phyloP scores from a whole-genome alignment of 2,329 filamentous ascomycete species.

The Neopestalotiopsis clavispora region DNA sequence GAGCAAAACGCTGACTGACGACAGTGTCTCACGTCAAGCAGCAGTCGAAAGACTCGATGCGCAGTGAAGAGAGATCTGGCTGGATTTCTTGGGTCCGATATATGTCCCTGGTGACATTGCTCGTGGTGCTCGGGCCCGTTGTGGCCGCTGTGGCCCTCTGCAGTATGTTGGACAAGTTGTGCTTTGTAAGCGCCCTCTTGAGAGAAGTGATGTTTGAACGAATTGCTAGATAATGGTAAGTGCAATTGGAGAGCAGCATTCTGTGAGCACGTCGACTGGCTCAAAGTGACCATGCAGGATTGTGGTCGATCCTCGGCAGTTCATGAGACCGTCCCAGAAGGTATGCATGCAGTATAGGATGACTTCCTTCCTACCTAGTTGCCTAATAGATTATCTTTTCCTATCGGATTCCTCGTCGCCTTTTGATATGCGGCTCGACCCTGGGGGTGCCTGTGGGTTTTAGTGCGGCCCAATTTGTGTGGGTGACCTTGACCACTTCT shows the following conservation, averaged over 20 bases:
- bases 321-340: neutral
- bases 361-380: neutral
- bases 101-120: neutral
- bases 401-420: conserved; percentile 35
- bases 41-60: neutral
- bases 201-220: neutral
- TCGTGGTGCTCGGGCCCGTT: neutral
- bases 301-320: neutral
- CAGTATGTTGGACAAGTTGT: neutral
- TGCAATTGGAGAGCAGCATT: neutral
- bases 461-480: conserved; percentile 38
- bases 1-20: neutral
- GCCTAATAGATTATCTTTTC: conserved; percentile 31
- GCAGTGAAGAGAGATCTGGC: neutral
- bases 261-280: neutral
- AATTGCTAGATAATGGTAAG: neutral
- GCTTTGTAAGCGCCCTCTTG: neutral
- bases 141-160: neutral
- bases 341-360: neutral
- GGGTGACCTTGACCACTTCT: conserved; percentile 25
- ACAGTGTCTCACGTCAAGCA: neutral
- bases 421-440: conserved; percentile 37
- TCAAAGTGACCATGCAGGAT: neutral
- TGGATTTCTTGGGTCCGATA: neutral
- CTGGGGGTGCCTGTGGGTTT: conserved; percentile 31